Evolutionary conservation across 495 filamentous ascomycete species (phyloP).

Genomic region (Halenospora varia): DNA sequence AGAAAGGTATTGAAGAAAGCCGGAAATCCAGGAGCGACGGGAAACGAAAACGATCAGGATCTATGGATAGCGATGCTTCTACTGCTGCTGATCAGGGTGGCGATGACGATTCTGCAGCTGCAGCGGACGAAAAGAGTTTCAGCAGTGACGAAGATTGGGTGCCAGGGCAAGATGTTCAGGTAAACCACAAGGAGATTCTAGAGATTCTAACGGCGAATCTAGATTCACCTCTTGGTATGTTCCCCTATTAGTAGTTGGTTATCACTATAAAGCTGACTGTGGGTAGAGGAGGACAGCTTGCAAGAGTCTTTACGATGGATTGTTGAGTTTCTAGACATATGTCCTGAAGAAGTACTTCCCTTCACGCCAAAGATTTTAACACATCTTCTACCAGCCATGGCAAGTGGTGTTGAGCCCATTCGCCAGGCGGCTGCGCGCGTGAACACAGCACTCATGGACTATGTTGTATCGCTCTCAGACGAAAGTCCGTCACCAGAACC

Average conservation of each 20-base stretch:
- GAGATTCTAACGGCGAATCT: conserved; percentile 90
- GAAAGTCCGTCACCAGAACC: conserved; percentile 52
- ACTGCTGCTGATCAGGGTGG: conserved; percentile 26
- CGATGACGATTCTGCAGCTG: conserved; percentile 54
- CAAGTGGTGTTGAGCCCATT: conserved; percentile 83
- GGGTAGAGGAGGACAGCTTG: conserved; percentile 79
- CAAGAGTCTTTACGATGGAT: conserved; percentile 93
- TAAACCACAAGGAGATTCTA: conserved; percentile 87
- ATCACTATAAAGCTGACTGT: conserved; percentile 23
- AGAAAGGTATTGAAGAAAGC: conserved; percentile 88
- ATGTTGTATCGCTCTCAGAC: conserved; percentile 86
- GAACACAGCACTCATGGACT: conserved; percentile 84
- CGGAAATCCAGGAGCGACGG: conserved; percentile 61
- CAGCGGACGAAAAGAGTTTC: conserved; percentile 56
- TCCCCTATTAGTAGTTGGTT: background rate
- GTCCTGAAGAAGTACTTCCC: conserved; percentile 92
- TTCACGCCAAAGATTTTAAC: conserved; percentile 90
- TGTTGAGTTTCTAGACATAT: conserved; percentile 94
- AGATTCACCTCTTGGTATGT: conserved; percentile 72
- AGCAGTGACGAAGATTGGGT: conserved; percentile 89
- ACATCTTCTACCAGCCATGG: conserved; percentile 91
- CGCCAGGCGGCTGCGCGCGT: conserved; percentile 83
- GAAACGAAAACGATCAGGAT: conserved; percentile 58
- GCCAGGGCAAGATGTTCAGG: conserved; percentile 92
- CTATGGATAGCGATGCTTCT: conserved; percentile 58